These are phyloP conservation scores for Protostelium mycophagum DNA, from an alignment of 78 protist species.

Conservation along the genomic window DNA sequence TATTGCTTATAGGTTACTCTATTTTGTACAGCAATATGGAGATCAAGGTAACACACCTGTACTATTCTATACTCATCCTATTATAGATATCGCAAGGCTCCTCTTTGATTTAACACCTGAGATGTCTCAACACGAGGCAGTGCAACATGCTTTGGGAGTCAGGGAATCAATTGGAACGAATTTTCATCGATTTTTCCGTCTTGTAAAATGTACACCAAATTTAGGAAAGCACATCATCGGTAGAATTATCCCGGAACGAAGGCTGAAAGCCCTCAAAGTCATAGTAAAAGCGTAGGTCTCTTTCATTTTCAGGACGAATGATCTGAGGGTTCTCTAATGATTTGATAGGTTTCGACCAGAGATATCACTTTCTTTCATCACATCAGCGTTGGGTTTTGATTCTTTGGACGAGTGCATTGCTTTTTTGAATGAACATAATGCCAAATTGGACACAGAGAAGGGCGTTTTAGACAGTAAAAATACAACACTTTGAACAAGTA, in stretches of 20 bases:
- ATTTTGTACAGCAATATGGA: constrained; percentile 29
- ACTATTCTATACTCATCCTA: background rate
- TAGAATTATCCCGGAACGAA: constrained; percentile 24
- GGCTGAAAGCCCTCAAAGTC: constrained; percentile 30
- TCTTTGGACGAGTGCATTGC: no score
- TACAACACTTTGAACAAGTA: no score
- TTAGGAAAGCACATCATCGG: constrained; percentile 40
- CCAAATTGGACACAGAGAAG: no score
- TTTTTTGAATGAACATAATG: no score
- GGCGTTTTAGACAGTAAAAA: no score
- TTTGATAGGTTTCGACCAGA: no score
- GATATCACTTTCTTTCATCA: no score
- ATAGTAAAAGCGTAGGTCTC: constrained; percentile 32
- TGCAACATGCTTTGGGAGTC: constrained; percentile 38
- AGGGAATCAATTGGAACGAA: constrained; percentile 27
- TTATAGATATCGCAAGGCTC: constrained; percentile 15
- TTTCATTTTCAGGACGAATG: no score
- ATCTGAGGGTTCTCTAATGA: no score
- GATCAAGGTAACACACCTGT: constrained; percentile 16
- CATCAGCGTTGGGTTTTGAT: no score
- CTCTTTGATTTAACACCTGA: constrained; percentile 28
- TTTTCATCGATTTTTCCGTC: constrained; percentile 15
- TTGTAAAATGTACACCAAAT: constrained; percentile 17
- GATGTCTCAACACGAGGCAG: background rate
- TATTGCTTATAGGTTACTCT: constrained; percentile 57